Conservation (phyloP, 345 rosid genomes). For the Eucalyptus shirleyi region DNA sequence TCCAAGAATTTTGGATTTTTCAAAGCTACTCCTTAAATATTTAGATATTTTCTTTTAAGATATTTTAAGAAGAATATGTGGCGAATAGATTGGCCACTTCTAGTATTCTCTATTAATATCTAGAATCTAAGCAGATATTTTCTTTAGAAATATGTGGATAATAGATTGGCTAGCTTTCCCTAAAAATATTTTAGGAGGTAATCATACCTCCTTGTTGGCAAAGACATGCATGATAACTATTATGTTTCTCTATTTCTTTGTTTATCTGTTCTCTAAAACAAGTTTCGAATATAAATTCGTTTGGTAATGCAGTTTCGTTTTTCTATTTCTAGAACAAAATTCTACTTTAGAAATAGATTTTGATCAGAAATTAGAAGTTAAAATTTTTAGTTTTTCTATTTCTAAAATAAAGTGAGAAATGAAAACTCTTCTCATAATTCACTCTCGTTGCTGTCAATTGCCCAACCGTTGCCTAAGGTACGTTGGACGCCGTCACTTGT, state of each 20-base stretch:
- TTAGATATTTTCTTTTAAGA: neutral
- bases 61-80: neutral
- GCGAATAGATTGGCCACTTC: neutral
- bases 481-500: fast-evolving
- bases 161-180: neutral
- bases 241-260: fast-evolving
- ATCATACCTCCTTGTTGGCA: neutral
- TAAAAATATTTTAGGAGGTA: neutral
- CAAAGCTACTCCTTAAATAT: neutral
- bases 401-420: no score
- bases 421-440: no score
- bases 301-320: no score
- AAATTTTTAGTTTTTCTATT: no score
- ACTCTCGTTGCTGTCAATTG: fast-evolving
- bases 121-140: neutral
- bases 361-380: no score
- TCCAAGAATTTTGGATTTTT: neutral
- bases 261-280: no score
- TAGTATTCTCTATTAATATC: neutral
- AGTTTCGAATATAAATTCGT: fast-evolving
- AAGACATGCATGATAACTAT: no score
- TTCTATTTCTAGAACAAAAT: fast-evolving
- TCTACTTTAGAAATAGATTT: no score
- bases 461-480: no score
- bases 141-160: neutral